phyloP scores from a whole-genome alignment of 2,329 filamentous ascomycete genomes.

The Monosporascus sp. region DNA sequence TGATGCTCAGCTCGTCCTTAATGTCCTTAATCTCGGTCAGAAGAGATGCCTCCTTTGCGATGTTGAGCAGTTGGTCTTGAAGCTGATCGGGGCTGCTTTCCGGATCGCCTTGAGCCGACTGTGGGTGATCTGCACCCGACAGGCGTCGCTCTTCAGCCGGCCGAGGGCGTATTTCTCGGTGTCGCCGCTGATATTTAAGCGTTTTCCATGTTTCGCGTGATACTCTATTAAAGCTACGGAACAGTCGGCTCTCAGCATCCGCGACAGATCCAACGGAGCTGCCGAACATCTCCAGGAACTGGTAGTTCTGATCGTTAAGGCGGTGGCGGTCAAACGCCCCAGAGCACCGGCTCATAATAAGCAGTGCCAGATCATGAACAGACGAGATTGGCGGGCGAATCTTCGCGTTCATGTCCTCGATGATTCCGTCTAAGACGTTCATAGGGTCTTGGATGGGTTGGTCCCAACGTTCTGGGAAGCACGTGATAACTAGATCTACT shows the following conservation, averaged over 20 bases:
- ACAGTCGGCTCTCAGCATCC: constrained; percentile 51
- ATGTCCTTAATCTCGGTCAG: constrained; percentile 63
- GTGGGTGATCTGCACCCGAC: constrained; percentile 8
- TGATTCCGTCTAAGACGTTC: constrained; percentile 57
- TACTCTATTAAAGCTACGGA: constrained; percentile 53
- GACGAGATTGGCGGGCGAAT: constrained; percentile 53
- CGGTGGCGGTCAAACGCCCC: constrained; percentile 56
- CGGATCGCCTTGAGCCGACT: not conserved
- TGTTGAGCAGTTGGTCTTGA: constrained; percentile 53
- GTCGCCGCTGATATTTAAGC: constrained; percentile 32
- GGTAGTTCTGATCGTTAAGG: constrained; percentile 53
- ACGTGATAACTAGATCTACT: constrained; percentile 53
- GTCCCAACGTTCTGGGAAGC: constrained; percentile 53
- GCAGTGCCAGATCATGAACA: constrained; percentile 57
- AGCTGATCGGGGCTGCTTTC: constrained; percentile 27
- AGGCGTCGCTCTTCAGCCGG: too few relatives aligned
- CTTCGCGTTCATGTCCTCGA: constrained; percentile 61
- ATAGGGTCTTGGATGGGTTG: constrained; percentile 58
- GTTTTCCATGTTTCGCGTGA: constrained; percentile 51
- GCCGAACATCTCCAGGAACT: constrained; percentile 65
- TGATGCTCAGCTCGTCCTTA: constrained; percentile 61
- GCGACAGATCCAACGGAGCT: constrained; percentile 52
- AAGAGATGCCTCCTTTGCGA: constrained; percentile 54
- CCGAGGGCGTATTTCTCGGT: not conserved
- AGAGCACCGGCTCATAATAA: constrained; percentile 55